Evolutionary conservation across 2,329 filamentous ascomycete genomes (phyloP).

Genomic region (Trichothecium roseum): DNA sequence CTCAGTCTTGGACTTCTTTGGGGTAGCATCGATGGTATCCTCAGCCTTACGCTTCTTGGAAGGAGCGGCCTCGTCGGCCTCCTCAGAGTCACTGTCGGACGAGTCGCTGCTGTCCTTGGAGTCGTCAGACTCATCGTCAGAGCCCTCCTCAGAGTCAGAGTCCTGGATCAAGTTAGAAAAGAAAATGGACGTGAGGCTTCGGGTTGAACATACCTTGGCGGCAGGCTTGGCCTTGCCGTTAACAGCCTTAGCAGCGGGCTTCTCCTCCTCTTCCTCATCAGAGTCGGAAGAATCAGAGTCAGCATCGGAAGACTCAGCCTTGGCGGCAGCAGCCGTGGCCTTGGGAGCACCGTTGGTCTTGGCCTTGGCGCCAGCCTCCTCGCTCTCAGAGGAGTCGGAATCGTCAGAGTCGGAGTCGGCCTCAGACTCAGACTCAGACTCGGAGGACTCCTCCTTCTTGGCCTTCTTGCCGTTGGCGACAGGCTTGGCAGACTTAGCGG

Average conservation of each 20-base stretch:
- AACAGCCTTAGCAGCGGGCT: constrained; percentile 19
- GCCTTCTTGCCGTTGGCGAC: constrained; percentile 19
- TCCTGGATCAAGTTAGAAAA: constrained; percentile 14
- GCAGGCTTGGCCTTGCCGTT: constrained; percentile 11
- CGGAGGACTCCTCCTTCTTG: constrained; percentile 15
- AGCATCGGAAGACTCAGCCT: constrained; percentile 6
- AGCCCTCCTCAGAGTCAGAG: constrained; percentile 21
- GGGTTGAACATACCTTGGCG: constrained; percentile 17
- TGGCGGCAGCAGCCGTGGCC: constrained; percentile 14
- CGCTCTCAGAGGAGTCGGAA: constrained; percentile 8
- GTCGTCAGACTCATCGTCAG: constrained; percentile 22
- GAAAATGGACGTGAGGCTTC: not conserved
- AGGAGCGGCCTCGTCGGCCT: constrained; percentile 24
- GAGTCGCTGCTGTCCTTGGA: constrained; percentile 21
- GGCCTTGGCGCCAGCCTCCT: constrained; percentile 12
- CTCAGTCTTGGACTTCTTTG: constrained; percentile 62
- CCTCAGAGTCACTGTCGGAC: constrained; percentile 14
- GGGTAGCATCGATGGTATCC: constrained; percentile 35
- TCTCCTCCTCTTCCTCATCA: constrained; percentile 8
- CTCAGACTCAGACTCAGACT: constrained; percentile 21
- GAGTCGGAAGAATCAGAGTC: constrained; percentile 18
- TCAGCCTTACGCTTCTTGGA: constrained; percentile 39
- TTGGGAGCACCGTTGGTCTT: constrained; percentile 16
- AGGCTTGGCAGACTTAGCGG: constrained; percentile 20
- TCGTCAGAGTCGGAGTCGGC: constrained; percentile 22